These are phyloP conservation scores for Colletotrichum musae DNA, from an alignment of 2,329 filamentous ascomycete genomes.

Conservation along the genomic window DNA sequence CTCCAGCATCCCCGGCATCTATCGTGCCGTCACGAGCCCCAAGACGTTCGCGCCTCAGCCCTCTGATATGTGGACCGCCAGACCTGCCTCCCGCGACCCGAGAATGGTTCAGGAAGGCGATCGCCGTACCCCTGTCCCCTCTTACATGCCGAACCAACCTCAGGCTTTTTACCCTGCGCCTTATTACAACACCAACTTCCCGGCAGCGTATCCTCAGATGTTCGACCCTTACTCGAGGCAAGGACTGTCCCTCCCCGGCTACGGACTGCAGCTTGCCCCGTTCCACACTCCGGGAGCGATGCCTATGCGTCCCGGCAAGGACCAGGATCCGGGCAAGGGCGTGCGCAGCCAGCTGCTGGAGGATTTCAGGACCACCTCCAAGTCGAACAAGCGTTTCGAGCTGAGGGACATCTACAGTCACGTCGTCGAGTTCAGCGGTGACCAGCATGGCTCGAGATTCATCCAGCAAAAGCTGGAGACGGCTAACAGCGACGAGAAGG, in stretches of 20 bases:
- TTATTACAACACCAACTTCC: conserved; percentile 54
- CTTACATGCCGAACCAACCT: conserved; percentile 49
- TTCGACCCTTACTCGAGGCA: conserved; percentile 50
- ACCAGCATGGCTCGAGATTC: conserved; percentile 95
- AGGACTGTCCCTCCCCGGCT: conserved; percentile 44
- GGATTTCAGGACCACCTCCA: conserved; percentile 83
- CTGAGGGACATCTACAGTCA: conserved; percentile 90
- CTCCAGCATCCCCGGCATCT: conserved; percentile 52
- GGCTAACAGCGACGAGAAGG: conserved; percentile 96
- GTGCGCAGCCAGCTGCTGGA: conserved; percentile 81
- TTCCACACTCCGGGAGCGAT: conserved; percentile 47
- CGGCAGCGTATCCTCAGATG: conserved; percentile 54
- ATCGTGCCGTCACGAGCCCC: conserved; percentile 45
- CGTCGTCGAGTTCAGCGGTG: conserved; percentile 94
- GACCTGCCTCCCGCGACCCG: conserved; percentile 52
- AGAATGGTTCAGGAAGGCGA: conserved; percentile 54
- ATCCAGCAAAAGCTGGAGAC: conserved; percentile 94
- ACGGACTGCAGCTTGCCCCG: conserved; percentile 51
- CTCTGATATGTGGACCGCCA: conserved; percentile 56
- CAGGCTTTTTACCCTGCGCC: conserved; percentile 49
- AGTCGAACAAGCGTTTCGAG: conserved; percentile 81
- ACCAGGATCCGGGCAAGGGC: conserved; percentile 72
- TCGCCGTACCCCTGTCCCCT: conserved; percentile 53
- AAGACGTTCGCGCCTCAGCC: conserved; percentile 47
- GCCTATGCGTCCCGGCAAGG: conserved; percentile 59